phyloP scores from a whole-genome alignment of 106 monocot species.

The Dioscorea dumetorum region DNA sequence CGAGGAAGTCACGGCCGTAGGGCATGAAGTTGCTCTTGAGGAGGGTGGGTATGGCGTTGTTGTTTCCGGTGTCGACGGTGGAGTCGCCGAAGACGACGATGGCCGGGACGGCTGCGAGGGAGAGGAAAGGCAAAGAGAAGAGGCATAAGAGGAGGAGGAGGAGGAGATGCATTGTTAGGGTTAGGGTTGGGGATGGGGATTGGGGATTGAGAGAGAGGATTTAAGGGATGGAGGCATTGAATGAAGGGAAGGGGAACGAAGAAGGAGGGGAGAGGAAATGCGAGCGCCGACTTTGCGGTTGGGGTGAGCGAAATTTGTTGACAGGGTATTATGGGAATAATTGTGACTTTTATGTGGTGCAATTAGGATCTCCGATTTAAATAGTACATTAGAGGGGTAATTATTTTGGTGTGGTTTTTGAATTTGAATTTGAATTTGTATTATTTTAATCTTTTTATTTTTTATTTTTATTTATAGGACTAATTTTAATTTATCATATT shows the following conservation, averaged over 20 bases:
- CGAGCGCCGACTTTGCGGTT: background rate
- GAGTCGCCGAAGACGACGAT: background rate
- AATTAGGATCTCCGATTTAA: background rate
- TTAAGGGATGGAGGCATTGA: background rate
- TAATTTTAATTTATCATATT: too few relatives aligned
- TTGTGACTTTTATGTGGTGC: background rate
- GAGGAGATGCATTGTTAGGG: background rate
- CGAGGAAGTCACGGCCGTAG: conserved; percentile 7
- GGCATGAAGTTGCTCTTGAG: background rate
- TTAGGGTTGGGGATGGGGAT: background rate
- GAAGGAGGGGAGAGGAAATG: background rate
- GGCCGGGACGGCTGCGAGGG: background rate
- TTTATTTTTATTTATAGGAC: too few relatives aligned
- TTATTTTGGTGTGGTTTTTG: too few relatives aligned
- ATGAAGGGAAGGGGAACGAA: background rate
- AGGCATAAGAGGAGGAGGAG: background rate
- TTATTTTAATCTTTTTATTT: background rate
- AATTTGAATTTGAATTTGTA: too few relatives aligned
- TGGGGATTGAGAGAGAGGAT: background rate
- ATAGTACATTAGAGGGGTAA: too few relatives aligned
- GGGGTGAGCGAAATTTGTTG: background rate
- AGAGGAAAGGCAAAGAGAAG: background rate
- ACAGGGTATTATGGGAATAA: background rate
- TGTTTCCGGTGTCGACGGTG: background rate
- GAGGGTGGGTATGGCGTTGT: background rate